Base-by-base conservation (phyloP, 208 protist species). In the Trypanosoma scelopori region DNA sequence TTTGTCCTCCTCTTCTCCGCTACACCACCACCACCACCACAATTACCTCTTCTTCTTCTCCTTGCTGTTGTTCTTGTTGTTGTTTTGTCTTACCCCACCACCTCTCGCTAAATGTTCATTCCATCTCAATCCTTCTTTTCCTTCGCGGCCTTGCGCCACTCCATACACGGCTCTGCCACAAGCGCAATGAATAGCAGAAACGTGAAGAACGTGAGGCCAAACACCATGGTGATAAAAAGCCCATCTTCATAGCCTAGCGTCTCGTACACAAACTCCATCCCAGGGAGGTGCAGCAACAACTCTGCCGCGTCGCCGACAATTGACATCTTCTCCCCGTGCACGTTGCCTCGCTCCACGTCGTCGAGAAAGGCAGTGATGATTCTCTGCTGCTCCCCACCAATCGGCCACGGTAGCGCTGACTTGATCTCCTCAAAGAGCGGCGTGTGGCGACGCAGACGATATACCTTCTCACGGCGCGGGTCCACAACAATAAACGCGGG, bases 401-500 rank as follows among this genome's bases (percentile, higher is more conserved):
- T 30, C 20, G 42, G 42, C 90, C 90, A 96, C 27, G 90, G 90
- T 0, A 72, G 64, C 20, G 78, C 20, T 25, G 43, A 39, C 69
- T 93, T 93, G 35, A 93, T 85, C 15, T 23, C 69, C 71, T 92
- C 82, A 51, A 93, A 90, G 18, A 53, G 65, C 18, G 80, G 85
- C 6, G 79, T 65, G 47, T 74, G 81, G 3, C 60, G 88, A 65
- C 78, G 63, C 55, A 85, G 70, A 30, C 84, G 79, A 71, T 79
- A 95, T 42, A 91, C 66, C 35, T 85, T 81, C 43, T 92, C 73
- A 13, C 84, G 84, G 49, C 76, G 62, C 22, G 83, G 77, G 71
- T 95, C 90, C 27, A 93, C 77, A 35, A 93, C 75, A 41, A 96
- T 1, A 35, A 96, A 65, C n/a, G 86, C 80, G 5, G 90, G 90